Evolutionary conservation across 768 basidiomycete genomes (phyloP).

Genomic region (Xanthoconium purpureum): DNA sequence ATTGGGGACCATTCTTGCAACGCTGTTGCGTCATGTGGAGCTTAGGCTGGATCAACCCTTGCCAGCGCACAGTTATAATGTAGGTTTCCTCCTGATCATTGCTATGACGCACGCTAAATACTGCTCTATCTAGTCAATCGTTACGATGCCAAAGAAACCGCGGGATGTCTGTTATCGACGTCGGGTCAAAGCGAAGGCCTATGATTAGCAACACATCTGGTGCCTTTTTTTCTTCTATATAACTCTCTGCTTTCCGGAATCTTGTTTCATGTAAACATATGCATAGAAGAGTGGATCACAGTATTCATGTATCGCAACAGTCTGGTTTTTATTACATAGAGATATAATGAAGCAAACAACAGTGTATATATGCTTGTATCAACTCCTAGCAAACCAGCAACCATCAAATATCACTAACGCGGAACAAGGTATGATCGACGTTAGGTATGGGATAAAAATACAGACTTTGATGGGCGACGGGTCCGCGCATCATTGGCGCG

Average conservation of each 20-base stretch:
- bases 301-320: not conserved
- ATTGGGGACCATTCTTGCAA: slow-evolving; percentile 77
- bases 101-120: slow-evolving; percentile 4
- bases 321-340: not conserved
- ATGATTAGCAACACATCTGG: no score
- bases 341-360: not conserved
- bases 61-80: slow-evolving; percentile 87
- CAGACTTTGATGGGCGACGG: not conserved
- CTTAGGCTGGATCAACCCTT: slow-evolving; percentile 59
- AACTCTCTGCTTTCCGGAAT: no score
- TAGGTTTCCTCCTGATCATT: slow-evolving; percentile 38
- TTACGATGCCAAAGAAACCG: slow-evolving; percentile 79
- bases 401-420: not conserved
- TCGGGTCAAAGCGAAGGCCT: slow-evolving; percentile 31
- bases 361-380: not conserved
- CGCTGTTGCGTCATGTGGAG: slow-evolving; percentile 74
- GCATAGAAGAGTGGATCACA: no score
- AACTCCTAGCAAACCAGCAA: not conserved
- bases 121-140: slow-evolving; percentile 70
- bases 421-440: not conserved
- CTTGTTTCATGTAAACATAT: no score
- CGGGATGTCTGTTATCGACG: slow-evolving; percentile 64
- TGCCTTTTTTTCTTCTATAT: no score
- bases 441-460: not conserved
- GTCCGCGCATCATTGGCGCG: slow-evolving; percentile 14